Conservation (phyloP, 768 basidiomycete species). For the Amanita pseudoporphyria region DNA sequence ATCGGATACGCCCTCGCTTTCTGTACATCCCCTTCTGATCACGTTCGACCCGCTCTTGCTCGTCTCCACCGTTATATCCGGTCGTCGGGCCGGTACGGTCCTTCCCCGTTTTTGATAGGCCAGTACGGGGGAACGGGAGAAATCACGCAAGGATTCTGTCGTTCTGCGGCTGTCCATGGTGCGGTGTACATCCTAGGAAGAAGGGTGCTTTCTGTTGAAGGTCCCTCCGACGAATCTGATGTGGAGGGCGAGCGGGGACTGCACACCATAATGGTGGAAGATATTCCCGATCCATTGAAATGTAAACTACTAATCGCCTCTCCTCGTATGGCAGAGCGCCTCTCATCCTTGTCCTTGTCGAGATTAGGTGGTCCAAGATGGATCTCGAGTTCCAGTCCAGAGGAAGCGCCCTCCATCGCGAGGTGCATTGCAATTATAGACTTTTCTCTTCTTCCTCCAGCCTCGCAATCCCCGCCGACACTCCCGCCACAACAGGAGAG, state of each 20-base stretch:
- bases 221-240: constrained; percentile 6
- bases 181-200: constrained; percentile 66
- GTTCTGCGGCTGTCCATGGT: constrained; percentile 76
- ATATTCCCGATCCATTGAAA: constrained; percentile 48
- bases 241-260: constrained; percentile 8
- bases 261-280: constrained; percentile 44
- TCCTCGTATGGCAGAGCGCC: constrained; percentile 20
- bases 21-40: constrained; percentile 52
- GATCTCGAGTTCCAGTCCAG: too few species aligned
- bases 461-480: too few species aligned
- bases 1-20: constrained; percentile 77
- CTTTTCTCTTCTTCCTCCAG: too few species aligned
- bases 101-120: constrained; percentile 78
- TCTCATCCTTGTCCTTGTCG: constrained; percentile 16
- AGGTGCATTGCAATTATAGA: too few species aligned
- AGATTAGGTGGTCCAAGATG: too few species aligned
- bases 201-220: constrained; percentile 24
- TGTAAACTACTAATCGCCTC: constrained; percentile 50
- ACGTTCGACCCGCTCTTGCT: constrained; percentile 37
- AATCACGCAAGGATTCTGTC: constrained; percentile 85
- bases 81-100: constrained; percentile 78
- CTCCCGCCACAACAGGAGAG: too few species aligned
- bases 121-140: constrained; percentile 94
- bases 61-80: constrained; percentile 67
- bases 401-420: too few species aligned